A percentile compares a stretch with the other conserved stretches of the same genome.
phyloP scores from a whole-genome alignment of 495 filamentous ascomycete species.

The Glonium stellatum region DNA sequence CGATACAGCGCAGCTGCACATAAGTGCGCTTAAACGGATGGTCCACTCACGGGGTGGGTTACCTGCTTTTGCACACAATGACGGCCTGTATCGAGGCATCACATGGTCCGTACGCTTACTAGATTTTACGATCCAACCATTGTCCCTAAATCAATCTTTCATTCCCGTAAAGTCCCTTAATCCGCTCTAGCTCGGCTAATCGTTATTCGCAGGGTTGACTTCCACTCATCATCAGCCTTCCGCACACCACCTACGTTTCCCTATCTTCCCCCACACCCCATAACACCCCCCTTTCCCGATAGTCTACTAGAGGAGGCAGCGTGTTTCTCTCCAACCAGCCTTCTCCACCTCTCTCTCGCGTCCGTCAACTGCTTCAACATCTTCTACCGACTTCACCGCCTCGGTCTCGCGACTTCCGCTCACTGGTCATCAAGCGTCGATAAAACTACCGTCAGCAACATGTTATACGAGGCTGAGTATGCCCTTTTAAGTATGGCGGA shows the following conservation, averaged over 20 bases:
- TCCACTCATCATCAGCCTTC: constrained; percentile 20
- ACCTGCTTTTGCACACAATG: constrained; percentile 20
- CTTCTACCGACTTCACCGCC: constrained; percentile 22
- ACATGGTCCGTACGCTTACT: constrained; percentile 11
- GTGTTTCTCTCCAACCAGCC: constrained; percentile 18
- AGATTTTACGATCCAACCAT: too few species aligned
- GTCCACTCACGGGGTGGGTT: constrained; percentile 19
- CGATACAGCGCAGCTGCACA: constrained; percentile 23
- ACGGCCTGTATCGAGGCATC: constrained; percentile 18
- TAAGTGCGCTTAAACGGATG: constrained; percentile 24
- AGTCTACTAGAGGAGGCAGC: constrained; percentile 22
- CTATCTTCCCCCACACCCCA: constrained; percentile 8
- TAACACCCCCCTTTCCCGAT: constrained; percentile 13
- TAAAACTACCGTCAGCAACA: constrained; percentile 9
- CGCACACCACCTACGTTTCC: constrained; percentile 15
- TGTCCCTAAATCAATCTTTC: too few species aligned
- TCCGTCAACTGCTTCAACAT: constrained; percentile 23
- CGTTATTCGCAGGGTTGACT: constrained; percentile 16
- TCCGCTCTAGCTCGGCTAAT: background rate
- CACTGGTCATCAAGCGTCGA: constrained; percentile 12
- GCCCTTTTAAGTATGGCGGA: constrained; percentile 12
- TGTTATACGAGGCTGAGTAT: constrained; percentile 24
- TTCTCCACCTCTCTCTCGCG: constrained; percentile 17
- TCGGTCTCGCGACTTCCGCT: constrained; percentile 13
- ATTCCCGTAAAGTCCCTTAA: too few species aligned